Evolutionary conservation across 2,329 filamentous ascomycete genomes (phyloP), one percentile per base, ranked within the genome.

Genomic region (Alternaria arborescens): DNA sequence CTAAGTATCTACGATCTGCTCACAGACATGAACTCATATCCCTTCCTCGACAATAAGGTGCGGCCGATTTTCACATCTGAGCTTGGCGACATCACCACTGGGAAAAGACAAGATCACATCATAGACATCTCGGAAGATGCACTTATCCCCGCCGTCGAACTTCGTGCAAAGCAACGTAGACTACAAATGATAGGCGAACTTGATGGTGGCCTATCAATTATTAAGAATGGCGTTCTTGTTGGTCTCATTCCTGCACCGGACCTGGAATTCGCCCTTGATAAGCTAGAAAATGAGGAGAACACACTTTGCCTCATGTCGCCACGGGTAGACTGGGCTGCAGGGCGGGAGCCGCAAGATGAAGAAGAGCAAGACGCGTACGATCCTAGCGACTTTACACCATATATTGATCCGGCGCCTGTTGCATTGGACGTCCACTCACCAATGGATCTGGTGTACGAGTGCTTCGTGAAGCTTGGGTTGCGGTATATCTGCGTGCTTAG

Each of bases 21-120:
- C 18, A 98, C 94, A 0, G 93, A 95, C 75, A 94, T 99, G 91
- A 98, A 99, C 78, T 91, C 92, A 3, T 99, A 98, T 68, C 95
- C 95, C 0, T 97, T 96, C 81, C 86, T 99, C n/a, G 93, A 97
- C 79, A 97, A 96, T 80, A 98, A 97, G 78, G 88, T 94, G 63
- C 93, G 96, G 68, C 94, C 94, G 1, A 85, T 96, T 18, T 97
- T 97, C 77, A 97, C 94, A 0, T 90, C 91, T 0, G 91, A 96
- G 55, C 85, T 99, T 0, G 91, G 89, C 14, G 94, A 97, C 64
- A 95, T 99, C 57, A 90, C 94, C 0, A 88, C 91, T 2, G 89
- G 89, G 5, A 82, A 91, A 4, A 89, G 92, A 14, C 87, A 86
- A 52, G 89, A 93, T 73, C 87, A 93, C 54, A 83, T 94, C 56